Evolutionary conservation across 1,139 yeast genomes (phyloP).

Genomic region (Taphrina flavorubra): DNA sequence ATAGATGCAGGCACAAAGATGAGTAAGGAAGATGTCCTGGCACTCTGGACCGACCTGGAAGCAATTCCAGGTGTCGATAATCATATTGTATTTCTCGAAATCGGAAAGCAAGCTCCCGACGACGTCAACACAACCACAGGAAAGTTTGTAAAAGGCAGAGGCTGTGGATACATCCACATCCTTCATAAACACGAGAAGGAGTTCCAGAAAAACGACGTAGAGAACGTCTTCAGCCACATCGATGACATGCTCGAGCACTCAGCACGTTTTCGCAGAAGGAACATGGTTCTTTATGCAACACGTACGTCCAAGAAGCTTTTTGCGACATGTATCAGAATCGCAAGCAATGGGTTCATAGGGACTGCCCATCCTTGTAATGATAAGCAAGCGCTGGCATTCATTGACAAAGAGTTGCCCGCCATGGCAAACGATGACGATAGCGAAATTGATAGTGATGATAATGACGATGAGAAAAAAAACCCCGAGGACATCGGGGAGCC

Average conservation of each 20-base stretch:
- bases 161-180: not conserved
- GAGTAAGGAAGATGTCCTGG: not conserved
- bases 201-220: not conserved
- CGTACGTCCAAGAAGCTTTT: not conserved
- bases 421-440: not conserved
- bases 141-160: not conserved
- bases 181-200: not conserved
- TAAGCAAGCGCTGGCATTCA: not conserved
- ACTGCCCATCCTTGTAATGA: not conserved
- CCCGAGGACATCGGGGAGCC: no score
- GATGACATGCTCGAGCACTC: not conserved
- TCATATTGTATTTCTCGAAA: not conserved
- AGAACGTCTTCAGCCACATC: not conserved
- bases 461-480: not conserved
- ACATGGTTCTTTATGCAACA: not conserved
- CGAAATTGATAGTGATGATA: not conserved
- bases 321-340: not conserved
- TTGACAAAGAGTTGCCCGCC: not conserved
- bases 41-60: not conserved
- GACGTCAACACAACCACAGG: not conserved
- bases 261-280: not conserved
- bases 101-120: not conserved
- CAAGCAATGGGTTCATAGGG: not conserved
- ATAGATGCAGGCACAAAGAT: not conserved
- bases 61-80: not conserved